Evolutionary conservation across 345 rosid species (phyloP).

Genomic region (Gossypium anomalum): DNA sequence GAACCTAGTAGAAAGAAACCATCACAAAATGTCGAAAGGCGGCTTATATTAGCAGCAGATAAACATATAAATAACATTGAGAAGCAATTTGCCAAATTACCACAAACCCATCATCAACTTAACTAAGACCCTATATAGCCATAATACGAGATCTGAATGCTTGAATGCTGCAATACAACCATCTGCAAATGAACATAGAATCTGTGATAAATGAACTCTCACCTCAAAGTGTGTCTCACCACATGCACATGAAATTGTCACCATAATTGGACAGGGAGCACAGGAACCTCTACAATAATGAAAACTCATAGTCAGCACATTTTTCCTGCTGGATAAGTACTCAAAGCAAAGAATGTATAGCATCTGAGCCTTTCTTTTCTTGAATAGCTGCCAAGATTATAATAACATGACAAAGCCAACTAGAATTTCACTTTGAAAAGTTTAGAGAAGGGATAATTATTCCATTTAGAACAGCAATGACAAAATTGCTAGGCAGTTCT

Average conservation of each 20-base stretch:
- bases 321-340: neutral
- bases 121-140: neutral
- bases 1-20: conserved; percentile 54
- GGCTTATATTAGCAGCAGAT: neutral
- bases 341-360: neutral
- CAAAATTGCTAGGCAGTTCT: neutral
- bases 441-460: neutral
- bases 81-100: neutral
- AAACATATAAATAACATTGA: neutral
- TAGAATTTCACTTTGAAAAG: neutral
- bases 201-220: conserved; percentile 27
- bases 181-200: neutral
- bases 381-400: neutral
- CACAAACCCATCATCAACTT: neutral
- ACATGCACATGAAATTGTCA: conserved; percentile 81
- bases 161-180: conserved; percentile 4
- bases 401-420: neutral
- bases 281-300: conserved; percentile 71
- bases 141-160: neutral
- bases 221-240: conserved; percentile 82
- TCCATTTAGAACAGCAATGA: neutral
- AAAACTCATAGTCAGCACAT: conserved; percentile 14
- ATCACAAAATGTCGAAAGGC: neutral
- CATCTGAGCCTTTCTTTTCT: neutral
- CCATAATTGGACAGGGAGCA: conserved; percentile 96